phyloP scores from a whole-genome alignment of 257 asterid genomes.

The Scutellaria galericulata region DNA sequence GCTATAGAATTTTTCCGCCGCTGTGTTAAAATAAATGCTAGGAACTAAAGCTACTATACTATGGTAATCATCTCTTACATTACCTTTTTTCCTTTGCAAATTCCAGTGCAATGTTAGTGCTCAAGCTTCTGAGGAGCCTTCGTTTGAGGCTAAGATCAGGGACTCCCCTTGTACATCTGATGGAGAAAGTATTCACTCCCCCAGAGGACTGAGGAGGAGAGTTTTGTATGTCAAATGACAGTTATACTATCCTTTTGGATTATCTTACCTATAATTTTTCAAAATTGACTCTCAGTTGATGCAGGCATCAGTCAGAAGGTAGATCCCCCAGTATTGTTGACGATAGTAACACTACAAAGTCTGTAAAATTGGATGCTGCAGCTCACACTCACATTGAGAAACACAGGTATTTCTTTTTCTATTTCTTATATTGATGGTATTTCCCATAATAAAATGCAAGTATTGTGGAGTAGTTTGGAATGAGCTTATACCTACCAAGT shows the following conservation, averaged over 20 bases:
- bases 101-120: constrained; percentile 43
- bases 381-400: constrained; percentile 78
- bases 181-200: constrained; percentile 50
- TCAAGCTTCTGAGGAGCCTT: constrained; percentile 48
- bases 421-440: constrained; percentile 6
- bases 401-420: constrained; percentile 62
- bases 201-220: constrained; percentile 87
- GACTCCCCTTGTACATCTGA: constrained; percentile 53
- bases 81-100: constrained; percentile 30
- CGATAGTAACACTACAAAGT: constrained; percentile 45
- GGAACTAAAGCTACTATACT: neutral
- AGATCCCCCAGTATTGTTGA: constrained; percentile 47
- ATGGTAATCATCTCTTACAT: constrained; percentile 26
- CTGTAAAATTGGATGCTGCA: constrained; percentile 81
- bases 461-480: neutral
- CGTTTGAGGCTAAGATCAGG: constrained; percentile 43
- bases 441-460: neutral
- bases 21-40: neutral
- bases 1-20: neutral
- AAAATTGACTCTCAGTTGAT: constrained; percentile 37
- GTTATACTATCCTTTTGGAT: neutral
- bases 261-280: constrained; percentile 20
- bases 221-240: constrained; percentile 50
- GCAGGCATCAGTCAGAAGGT: constrained; percentile 61
- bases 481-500: neutral